phyloP scores from a whole-genome alignment of 306 rosid genomes.

The Quercus bicolor region DNA sequence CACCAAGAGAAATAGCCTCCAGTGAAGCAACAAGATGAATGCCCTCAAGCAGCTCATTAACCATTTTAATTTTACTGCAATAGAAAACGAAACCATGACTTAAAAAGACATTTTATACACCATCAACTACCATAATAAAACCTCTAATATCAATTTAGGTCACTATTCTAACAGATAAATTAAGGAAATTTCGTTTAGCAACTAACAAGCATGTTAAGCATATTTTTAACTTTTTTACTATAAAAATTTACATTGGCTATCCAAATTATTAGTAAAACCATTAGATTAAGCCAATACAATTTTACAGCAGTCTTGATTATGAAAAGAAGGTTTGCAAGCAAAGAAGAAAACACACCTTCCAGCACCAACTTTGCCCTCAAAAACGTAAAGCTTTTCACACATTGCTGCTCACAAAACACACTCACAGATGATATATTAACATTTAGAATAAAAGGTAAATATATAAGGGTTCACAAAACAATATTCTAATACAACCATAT shows the following conservation, averaged over 20 bases:
- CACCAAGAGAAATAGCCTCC: conserved; percentile 90
- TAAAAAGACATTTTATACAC: not conserved
- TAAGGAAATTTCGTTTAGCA: not conserved
- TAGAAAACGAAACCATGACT: conserved; percentile 10
- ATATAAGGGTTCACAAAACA: conserved; percentile 5
- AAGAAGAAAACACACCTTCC: conserved; percentile 64
- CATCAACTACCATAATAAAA: not conserved
- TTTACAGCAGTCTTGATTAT: not conserved
- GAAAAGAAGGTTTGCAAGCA: conserved; percentile 19
- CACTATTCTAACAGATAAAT: not conserved
- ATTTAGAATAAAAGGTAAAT: not conserved
- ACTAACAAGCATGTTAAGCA: conserved; percentile 9
- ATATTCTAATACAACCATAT: conserved; percentile 1
- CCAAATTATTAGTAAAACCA: not conserved
- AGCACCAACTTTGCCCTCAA: conserved; percentile 86
- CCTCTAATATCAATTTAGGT: not conserved
- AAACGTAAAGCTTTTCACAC: conserved; percentile 76
- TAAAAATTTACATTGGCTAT: not conserved
- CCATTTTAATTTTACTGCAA: conserved; percentile 71
- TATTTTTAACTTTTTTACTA: not conserved
- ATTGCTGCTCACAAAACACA: conserved; percentile 58
- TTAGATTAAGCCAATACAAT: not conserved
- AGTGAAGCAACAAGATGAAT: conserved; percentile 78
- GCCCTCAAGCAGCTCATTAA: conserved; percentile 70
- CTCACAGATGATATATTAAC: conserved; percentile 7